phyloP scores from a whole-genome alignment of 129 eudicot genomes.

The Gnaphalium uliginosum region DNA sequence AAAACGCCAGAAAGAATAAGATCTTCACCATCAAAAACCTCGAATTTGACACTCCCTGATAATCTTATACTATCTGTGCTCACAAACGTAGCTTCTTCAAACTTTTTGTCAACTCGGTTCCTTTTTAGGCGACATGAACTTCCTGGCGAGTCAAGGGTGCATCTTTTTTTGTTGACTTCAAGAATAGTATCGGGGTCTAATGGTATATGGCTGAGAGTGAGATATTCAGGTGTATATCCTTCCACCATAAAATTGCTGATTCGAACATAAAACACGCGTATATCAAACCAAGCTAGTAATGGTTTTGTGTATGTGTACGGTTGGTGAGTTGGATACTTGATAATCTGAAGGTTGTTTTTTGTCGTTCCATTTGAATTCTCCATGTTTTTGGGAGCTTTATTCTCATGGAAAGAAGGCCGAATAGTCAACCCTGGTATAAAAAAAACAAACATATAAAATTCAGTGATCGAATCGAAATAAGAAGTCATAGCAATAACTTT shows the following conservation, averaged over 20 bases:
- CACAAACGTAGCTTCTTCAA: slow-evolving; percentile 85
- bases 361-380: slow-evolving; percentile 34
- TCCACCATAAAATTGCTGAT: slow-evolving; percentile 67
- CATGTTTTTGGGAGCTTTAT: slow-evolving; percentile 27
- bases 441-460: background rate
- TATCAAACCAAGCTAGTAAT: slow-evolving; percentile 65
- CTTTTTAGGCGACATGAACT: slow-evolving; percentile 53
- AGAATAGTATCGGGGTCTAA: slow-evolving; percentile 68
- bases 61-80: slow-evolving; percentile 76
- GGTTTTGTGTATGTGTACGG: slow-evolving; percentile 39
- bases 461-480: background rate
- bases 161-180: slow-evolving; percentile 73
- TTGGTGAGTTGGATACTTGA: slow-evolving; percentile 54
- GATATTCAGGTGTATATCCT: slow-evolving; percentile 61
- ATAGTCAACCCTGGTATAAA: slow-evolving; percentile 31
- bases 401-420: slow-evolving; percentile 36
- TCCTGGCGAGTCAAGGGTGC: slow-evolving; percentile 62
- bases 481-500: background rate
- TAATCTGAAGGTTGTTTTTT: slow-evolving; percentile 53
- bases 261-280: slow-evolving; percentile 72
- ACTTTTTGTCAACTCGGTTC: slow-evolving; percentile 66
- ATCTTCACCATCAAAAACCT: slow-evolving; percentile 67
- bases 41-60: slow-evolving; percentile 74
- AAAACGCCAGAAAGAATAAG: slow-evolving; percentile 61
- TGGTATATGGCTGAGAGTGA: slow-evolving; percentile 66